These are phyloP conservation scores for Knufia petricola DNA, from an alignment of 2,329 filamentous ascomycete genomes.

Conservation along the genomic window DNA sequence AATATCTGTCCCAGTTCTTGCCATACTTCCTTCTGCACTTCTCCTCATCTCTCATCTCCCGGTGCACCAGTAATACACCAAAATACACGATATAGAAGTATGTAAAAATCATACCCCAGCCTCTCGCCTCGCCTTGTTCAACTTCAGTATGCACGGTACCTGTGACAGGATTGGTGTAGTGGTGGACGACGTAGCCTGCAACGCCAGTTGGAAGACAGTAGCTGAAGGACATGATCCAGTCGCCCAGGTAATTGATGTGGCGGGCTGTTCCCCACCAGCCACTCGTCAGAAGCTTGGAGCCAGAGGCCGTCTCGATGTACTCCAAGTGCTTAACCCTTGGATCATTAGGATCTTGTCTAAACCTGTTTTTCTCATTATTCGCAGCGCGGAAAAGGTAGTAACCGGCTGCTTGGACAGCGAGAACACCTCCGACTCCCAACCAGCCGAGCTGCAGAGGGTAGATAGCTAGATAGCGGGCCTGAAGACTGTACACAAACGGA, in stretches of 20 bases:
- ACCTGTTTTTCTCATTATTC: constrained; percentile 91
- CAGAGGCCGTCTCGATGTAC: constrained; percentile 74
- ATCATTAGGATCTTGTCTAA: constrained; percentile 78
- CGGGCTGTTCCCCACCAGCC: constrained; percentile 91
- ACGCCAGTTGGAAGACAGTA: constrained; percentile 80
- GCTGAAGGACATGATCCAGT: constrained; percentile 89
- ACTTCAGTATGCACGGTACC: constrained; percentile 54
- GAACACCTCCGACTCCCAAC: constrained; percentile 53
- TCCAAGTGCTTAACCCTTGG: constrained; percentile 68
- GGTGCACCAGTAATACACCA: constrained; percentile 72
- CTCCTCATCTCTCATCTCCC: constrained; percentile 77
- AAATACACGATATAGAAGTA: constrained; percentile 97
- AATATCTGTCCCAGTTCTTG: constrained; percentile 83
- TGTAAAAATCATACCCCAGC: constrained; percentile 78
- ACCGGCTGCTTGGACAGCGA: constrained; percentile 59
- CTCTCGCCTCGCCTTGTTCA: constrained; percentile 61
- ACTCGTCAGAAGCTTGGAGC: constrained; percentile 68
- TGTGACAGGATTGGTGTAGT: constrained; percentile 39
- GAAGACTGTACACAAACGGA: constrained; percentile 77
- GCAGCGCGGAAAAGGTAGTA: constrained; percentile 88
- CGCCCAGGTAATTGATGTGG: constrained; percentile 92
- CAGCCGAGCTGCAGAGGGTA: constrained; percentile 73
- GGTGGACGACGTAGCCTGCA: constrained; percentile 65
- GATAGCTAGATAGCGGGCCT: constrained; percentile 72
- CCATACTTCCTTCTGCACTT: constrained; percentile 90